A percentile compares a stretch with the other conserved stretches of the same genome.
Conservation (phyloP, 176 grass and related monocot genomes). For the Carex kokanica region DNA sequence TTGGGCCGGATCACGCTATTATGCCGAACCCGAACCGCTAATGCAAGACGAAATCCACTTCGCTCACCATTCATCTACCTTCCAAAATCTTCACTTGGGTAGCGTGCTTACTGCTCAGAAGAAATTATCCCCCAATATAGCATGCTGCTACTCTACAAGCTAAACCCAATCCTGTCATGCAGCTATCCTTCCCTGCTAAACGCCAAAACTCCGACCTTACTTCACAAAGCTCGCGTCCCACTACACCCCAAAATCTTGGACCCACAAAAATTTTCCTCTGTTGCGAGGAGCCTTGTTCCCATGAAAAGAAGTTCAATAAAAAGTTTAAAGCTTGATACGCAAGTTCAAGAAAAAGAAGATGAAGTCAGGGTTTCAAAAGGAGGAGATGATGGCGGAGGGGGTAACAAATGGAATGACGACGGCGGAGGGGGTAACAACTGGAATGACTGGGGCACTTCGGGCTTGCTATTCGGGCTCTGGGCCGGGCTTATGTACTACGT, state of each 20-base stretch:
- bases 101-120: not conserved
- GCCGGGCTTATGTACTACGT: conserved; percentile 83
- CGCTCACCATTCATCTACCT: not conserved
- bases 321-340: conserved; percentile 27
- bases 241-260: not conserved
- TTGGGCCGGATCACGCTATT: not conserved
- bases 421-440: conserved; percentile 13
- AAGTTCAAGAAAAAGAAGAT: conserved; percentile 24
- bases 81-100: not conserved
- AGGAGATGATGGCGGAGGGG: conserved; percentile 2
- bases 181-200: conserved; percentile 20
- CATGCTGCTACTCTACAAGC: conserved; percentile 31
- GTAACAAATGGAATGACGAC: conserved; percentile 8
- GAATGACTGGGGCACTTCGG: conserved; percentile 58
- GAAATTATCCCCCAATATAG: not conserved
- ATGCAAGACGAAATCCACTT: not conserved
- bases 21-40: not conserved
- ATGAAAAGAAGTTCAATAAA: conserved; percentile 19
- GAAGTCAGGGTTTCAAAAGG: not conserved
- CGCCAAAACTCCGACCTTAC: not conserved
- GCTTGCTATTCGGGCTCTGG: conserved; percentile 74
- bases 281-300: not conserved
- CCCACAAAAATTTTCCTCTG: not conserved
- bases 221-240: not conserved
- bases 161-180: conserved; percentile 27